Conservation (phyloP, 2,329 filamentous ascomycete species). For the Ustulina deusta region DNA sequence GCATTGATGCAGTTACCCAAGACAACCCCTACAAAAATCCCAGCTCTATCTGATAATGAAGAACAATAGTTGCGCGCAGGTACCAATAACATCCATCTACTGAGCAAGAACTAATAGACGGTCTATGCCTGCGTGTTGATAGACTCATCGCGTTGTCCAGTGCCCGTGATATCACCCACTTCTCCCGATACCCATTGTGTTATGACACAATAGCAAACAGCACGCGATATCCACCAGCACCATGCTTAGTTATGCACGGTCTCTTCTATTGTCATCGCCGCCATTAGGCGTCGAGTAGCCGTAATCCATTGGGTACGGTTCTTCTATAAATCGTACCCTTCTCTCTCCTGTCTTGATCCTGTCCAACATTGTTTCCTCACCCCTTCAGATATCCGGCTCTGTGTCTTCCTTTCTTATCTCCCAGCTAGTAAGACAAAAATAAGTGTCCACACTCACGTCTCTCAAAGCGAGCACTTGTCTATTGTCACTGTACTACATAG, state of each 20-base stretch:
- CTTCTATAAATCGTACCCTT: neutral
- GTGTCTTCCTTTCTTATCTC: neutral
- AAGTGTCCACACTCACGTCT: neutral
- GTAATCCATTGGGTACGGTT: neutral
- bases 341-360: neutral
- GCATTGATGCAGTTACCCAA: neutral
- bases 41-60: neutral
- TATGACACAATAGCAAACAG: slow-evolving; percentile 9
- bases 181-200: neutral
- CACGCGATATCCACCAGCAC: neutral
- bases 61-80: neutral
- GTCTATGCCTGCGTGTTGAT: neutral
- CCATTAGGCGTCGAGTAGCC: neutral
- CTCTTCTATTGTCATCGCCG: neutral
- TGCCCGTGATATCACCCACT: slow-evolving; percentile 7
- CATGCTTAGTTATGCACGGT: neutral
- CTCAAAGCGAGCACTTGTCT: neutral
- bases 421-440: neutral
- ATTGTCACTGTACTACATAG: neutral
- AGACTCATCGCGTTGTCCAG: neutral
- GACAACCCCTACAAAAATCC: neutral
- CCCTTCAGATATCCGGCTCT: neutral
- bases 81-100: neutral
- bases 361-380: neutral
- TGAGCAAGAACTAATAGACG: neutral